Evolutionary conservation across 1,284 basidiomycete species (phyloP), one percentile per base, ranked within the genome.

Genomic region (Cronartium quercuum): DNA sequence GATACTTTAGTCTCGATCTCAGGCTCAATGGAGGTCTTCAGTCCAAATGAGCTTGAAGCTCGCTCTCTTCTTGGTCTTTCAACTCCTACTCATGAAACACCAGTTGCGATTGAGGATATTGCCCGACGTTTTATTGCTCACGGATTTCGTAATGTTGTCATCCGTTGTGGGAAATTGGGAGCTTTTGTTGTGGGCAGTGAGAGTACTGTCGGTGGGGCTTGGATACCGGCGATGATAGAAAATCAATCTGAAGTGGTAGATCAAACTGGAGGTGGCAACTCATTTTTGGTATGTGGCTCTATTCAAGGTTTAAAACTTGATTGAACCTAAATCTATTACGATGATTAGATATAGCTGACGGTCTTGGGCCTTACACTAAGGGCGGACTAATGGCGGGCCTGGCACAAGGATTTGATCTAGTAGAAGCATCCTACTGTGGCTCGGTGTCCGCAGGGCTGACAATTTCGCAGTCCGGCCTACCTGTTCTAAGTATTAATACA

Each of bases 371-470:
- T 60, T 60, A 9, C 29, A 21, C 21, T 41, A 21, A 73, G 69
- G 69, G 69, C 18, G 69, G 69, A 9, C 47, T 73, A 12, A 73
- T 73, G 69, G 69, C 69, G 6, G 69, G 69, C 18, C 42, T 73
- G 37, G 61, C 62, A 9, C 24, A 34, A 35, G 69, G 69, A 12
- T 29, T 63, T 51, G 63, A 37, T 44, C 51, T 73, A 29, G 18
- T 65, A 6, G 51, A 64, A 41, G 69, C 69, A 10, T 37, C 69
- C 38, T 73, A 60, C 47, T 73, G 38, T 55, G 69, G 69, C 10
- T 57, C 69, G 12, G 62, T 73, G 13, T 73, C 69, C 29, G 62
- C 69, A 9, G 69, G 69, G 21, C 51, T 73, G 7, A 73, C 69
- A 34, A 73, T 73, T 40, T 47, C 62, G 47, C 69, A 73, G 40